These are phyloP conservation scores for Penicillium sp. DNA, from an alignment of 2,329 filamentous ascomycete species.

Conservation along the genomic window DNA sequence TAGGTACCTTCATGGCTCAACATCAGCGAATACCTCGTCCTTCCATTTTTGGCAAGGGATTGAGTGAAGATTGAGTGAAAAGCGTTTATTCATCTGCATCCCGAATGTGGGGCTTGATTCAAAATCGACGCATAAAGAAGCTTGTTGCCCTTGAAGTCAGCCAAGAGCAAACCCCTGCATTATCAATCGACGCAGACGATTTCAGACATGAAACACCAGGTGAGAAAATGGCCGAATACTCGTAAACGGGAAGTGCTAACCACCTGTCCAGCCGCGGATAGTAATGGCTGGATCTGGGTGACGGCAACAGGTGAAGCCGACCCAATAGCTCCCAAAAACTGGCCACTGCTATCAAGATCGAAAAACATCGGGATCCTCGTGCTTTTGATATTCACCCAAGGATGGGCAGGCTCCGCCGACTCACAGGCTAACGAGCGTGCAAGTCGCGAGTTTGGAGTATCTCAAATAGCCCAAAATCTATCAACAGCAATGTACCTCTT, in stretches of 20 bases:
- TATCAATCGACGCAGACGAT: not conserved
- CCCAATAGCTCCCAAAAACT: not conserved
- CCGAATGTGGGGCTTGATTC: not conserved
- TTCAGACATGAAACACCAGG: not conserved
- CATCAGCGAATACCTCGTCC: not conserved
- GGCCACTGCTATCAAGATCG: not conserved
- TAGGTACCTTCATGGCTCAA: not conserved
- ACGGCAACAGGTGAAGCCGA: not conserved
- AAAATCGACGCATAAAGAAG: not conserved
- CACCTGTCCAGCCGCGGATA: not conserved
- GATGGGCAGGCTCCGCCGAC: not conserved
- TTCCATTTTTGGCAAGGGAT: not conserved
- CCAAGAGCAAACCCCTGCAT: not conserved
- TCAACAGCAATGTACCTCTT: not conserved
- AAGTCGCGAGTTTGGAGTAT: slow-evolving; percentile 1
- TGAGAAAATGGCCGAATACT: not conserved
- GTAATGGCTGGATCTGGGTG: not conserved
- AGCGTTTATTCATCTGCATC: not conserved
- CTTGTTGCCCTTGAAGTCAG: not conserved
- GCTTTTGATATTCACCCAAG: not conserved
- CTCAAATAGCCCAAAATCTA: not conserved
- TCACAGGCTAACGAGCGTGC: not conserved
- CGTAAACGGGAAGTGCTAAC: not conserved
- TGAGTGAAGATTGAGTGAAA: not conserved
- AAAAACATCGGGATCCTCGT: not conserved